Evolutionary conservation across 1,284 basidiomycete species (phyloP), one percentile per base, ranked within the genome.

Genomic region (Malassezia psittaci): DNA sequence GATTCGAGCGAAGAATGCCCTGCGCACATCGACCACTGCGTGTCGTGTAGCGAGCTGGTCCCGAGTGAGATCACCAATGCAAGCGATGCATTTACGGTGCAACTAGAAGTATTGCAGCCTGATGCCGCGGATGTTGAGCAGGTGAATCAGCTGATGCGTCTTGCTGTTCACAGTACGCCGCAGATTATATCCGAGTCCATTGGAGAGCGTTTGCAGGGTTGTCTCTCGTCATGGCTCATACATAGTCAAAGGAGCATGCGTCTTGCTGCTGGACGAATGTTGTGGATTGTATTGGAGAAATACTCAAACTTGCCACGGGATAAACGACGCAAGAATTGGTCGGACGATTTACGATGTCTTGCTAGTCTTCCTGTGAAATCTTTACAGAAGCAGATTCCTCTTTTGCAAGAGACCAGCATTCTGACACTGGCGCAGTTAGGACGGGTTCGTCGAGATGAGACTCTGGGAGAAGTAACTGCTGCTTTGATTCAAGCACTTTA

Each of bases 351-450:
- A 1, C 32, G 9, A n/a, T 15, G 19, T 12, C 38, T 51, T 11
- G 49, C 45, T 44, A n/a, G 5, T 7, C 4, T 51, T 3, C 40
- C 43, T 10, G 41, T 49, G 1, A 36, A 18, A 4, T 38, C 24
- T 5, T 8, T 32, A 6, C 4, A 10, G 8, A 13, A 37, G 45
- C 5, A 33, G 4, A 33, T 29, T 18, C 37, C 29, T 8, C 51
- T 32, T 7, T 32, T 57, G 7, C 55, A 57, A 19, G 55, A 57
- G 55, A 52, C 55, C 38, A 19, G 32, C 18, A 16, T 57, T 5
- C 15, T 52, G 21, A 51, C 42, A 10, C 5, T 57, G 1, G 55
- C 50, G 24, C 55, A 38, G 16, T 41, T 57, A 11, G 55, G 55
- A 6, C 46, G 50, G 35, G 46, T 52, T 15, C 55, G 35, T 10